These are phyloP conservation scores for Penicillium maclennaniae DNA, from an alignment of 495 filamentous ascomycete species.

Conservation along the genomic window DNA sequence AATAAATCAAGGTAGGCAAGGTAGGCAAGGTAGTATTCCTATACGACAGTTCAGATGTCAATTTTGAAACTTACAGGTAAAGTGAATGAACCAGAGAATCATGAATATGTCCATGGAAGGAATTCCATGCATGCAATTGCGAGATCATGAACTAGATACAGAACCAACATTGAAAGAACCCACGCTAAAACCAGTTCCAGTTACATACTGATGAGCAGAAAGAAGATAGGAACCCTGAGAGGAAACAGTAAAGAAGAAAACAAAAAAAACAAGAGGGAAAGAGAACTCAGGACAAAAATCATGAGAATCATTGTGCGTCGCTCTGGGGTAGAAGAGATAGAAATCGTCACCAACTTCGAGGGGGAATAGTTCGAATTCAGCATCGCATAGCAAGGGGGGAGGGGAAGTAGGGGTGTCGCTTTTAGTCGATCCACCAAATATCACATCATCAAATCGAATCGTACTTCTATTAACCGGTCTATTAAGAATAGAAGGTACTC, in stretches of 20 bases:
- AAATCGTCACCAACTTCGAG: neutral
- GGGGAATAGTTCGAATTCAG: neutral
- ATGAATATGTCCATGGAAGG: neutral
- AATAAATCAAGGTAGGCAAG: too few species aligned
- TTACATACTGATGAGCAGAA: slow-evolving; percentile 4
- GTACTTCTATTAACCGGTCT: neutral
- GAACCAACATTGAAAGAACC: slow-evolving; percentile 4
- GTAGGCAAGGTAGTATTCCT: too few species aligned
- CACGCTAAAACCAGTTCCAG: slow-evolving; percentile 21
- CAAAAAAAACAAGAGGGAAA: too few species aligned
- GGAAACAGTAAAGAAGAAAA: slow-evolving; percentile 1
- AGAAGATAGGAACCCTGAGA: neutral
- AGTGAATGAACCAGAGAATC: too few species aligned
- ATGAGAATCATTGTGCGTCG: neutral
- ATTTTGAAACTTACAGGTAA: too few species aligned
- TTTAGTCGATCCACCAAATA: slow-evolving; percentile 8
- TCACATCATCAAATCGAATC: neutral
- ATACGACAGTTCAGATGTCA: too few species aligned
- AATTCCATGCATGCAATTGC: neutral
- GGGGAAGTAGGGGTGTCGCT: neutral
- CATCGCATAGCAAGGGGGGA: neutral
- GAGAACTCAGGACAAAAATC: neutral
- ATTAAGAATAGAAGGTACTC: slow-evolving; percentile 68
- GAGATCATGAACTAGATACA: slow-evolving; percentile 3
- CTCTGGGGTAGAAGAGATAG: neutral